These are phyloP conservation scores for Cryptococcus sp. DNA, from an alignment of 1,284 basidiomycete genomes.

Conservation along the genomic window DNA sequence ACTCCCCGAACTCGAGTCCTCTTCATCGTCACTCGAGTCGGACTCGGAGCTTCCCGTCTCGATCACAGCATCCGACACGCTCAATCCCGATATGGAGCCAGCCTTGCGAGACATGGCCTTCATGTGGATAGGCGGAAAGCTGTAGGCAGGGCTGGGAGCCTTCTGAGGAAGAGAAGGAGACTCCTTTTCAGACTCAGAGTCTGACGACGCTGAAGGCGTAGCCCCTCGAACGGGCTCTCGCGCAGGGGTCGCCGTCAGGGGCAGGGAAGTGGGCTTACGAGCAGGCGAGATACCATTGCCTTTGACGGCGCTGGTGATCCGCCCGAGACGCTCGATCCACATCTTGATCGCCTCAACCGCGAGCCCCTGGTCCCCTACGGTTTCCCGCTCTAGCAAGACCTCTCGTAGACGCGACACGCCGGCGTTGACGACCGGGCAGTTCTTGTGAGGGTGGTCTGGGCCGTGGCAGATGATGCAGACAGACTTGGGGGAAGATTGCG, in stretches of 20 bases:
- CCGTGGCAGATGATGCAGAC: constrained; percentile 25
- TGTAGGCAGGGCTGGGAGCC: background rate
- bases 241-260: background rate
- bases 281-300: background rate
- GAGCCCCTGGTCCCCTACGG: constrained; percentile 1
- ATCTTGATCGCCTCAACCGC: constrained; percentile 23
- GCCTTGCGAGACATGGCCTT: constrained; percentile 31
- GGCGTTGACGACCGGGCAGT: constrained; percentile 30
- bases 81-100: constrained; percentile 37
- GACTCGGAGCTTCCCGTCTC: constrained; percentile 38
- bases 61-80: constrained; percentile 43
- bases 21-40: constrained; percentile 20
- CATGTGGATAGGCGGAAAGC: constrained; percentile 24
- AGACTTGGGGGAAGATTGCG: too few relatives aligned
- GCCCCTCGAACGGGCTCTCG: too few relatives aligned
- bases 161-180: background rate
- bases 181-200: background rate
- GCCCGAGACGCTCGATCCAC: constrained; percentile 29
- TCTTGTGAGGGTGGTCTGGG: constrained; percentile 26
- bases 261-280: background rate
- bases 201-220: background rate
- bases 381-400: constrained; percentile 15
- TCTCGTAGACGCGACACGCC: constrained; percentile 21
- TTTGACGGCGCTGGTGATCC: constrained; percentile 21
- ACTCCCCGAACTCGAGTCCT: constrained; percentile 6